Conservation (phyloP, 805 yeast genomes). For the Metschnikowia corniflorae region DNA sequence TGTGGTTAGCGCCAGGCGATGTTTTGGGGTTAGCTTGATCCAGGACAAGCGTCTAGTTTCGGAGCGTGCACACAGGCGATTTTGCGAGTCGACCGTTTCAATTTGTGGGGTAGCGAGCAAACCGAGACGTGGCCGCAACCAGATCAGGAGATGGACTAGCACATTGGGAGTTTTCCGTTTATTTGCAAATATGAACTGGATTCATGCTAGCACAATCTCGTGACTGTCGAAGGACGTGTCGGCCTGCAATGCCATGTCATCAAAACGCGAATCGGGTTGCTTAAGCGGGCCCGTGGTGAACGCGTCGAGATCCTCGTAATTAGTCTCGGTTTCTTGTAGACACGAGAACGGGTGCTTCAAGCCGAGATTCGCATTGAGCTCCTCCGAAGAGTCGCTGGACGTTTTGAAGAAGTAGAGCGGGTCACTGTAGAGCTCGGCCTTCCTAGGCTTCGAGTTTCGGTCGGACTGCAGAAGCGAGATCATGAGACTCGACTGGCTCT, state of each 20-base stretch:
- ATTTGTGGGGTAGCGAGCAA: no score
- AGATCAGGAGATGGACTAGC: no score
- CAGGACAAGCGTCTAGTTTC: no score
- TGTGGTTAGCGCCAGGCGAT: no score
- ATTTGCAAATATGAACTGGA: no score
- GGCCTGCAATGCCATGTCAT: constrained; percentile 10
- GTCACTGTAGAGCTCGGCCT: constrained; percentile 13
- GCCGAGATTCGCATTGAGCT: constrained; percentile 3
- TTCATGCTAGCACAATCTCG: constrained; percentile 12
- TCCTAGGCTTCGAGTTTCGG: constrained; percentile 8
- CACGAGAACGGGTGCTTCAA: constrained; percentile 7
- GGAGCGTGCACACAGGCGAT: no score
- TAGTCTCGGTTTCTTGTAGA: constrained; percentile 6
- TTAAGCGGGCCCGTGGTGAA: constrained; percentile 4
- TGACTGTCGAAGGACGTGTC: constrained; percentile 15
- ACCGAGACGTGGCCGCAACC: no score
- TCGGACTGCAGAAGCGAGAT: constrained; percentile 11
- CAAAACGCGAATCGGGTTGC: constrained; percentile 7
- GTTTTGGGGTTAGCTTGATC: no score
- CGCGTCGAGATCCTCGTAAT: constrained; percentile 5
- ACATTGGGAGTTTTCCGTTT: no score
- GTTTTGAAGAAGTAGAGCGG: constrained; percentile 9
- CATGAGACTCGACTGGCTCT: constrained; percentile 3
- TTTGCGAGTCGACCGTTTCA: no score
- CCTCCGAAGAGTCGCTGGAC: constrained; percentile 11